Conservation (phyloP, 2,329 filamentous ascomycete species). For the Neophaeococcomyces mojaviensis region DNA sequence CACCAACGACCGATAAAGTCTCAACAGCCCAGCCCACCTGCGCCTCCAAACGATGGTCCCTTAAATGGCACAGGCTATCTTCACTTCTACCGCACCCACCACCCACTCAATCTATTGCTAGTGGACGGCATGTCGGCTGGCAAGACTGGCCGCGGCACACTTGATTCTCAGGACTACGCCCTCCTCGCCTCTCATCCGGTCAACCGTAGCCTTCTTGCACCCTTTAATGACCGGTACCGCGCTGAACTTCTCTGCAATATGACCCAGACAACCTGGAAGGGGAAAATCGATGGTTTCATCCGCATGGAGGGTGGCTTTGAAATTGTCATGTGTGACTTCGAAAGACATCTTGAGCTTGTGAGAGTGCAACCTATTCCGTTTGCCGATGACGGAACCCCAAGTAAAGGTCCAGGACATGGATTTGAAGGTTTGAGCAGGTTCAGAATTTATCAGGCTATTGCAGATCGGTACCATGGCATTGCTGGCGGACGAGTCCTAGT, state of each 20-base stretch:
- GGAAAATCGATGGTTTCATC: conserved; percentile 54
- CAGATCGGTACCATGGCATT: conserved; percentile 22
- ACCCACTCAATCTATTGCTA: conserved; percentile 56
- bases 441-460: conserved; percentile 15
- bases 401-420: too few relatives aligned
- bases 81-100: conserved; percentile 56
- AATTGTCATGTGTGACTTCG: conserved; percentile 60
- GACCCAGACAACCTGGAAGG: conserved; percentile 42
- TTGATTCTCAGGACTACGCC: conserved; percentile 60
- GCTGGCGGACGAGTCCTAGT: conserved; percentile 35
- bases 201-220: conserved; percentile 3
- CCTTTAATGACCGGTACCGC: conserved; percentile 44
- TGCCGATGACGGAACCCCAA: too few relatives aligned
- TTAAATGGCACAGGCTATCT: conserved; percentile 46
- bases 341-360: conserved; percentile 31
- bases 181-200: conserved; percentile 43
- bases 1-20: too few relatives aligned
- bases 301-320: conserved; percentile 66
- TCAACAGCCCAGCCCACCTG: not conserved
- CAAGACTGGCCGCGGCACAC: conserved; percentile 57
- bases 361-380: conserved; percentile 28
- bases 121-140: conserved; percentile 63
- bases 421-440: not conserved
- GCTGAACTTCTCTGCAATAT: conserved; percentile 51
- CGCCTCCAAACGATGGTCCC: not conserved